phyloP scores from a whole-genome alignment of 257 asterid species.

The Solanum arcanum region DNA sequence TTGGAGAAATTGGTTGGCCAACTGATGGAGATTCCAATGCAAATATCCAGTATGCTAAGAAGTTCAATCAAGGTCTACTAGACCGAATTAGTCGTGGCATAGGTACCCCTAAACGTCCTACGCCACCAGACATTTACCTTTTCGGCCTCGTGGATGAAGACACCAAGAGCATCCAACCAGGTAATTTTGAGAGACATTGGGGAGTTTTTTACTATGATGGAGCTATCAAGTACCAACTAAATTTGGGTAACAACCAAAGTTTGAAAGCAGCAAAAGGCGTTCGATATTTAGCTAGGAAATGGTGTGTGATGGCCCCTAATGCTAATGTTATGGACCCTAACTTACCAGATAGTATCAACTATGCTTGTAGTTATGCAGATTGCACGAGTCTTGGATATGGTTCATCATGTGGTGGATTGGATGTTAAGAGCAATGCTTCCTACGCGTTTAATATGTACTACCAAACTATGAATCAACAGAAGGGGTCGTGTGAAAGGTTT shows the following conservation, averaged over 20 bases:
- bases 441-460: conserved; percentile 77
- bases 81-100: conserved; percentile 38
- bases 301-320: conserved; percentile 77
- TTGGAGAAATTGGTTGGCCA: conserved; percentile 97
- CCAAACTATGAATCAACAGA: conserved; percentile 63
- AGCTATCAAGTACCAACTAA: conserved; percentile 47
- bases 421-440: conserved; percentile 51
- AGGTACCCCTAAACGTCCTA: conserved; percentile 62
- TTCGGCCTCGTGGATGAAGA: conserved; percentile 72
- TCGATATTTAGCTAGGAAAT: conserved; percentile 45
- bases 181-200: conserved; percentile 91
- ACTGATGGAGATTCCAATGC: conserved; percentile 64
- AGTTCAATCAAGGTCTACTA: conserved; percentile 69
- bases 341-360: conserved; percentile 21
- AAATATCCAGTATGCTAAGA: conserved; percentile 37
- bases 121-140: conserved; percentile 51
- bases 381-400: conserved; percentile 92
- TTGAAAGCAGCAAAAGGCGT: conserved; percentile 82
- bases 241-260: conserved; percentile 37
- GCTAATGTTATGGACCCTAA: conserved; percentile 45
- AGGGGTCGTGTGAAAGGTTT: conserved; percentile 69
- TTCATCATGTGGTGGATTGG: conserved; percentile 58
- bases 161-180: conserved; percentile 57
- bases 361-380: conserved; percentile 71
- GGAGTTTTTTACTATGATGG: conserved; percentile 78